Percentiles rank a stretch among this genome's conserved stretches.
These are phyloP conservation scores for Sphagnum contortum DNA, from an alignment of 225 moss, liverwort and hornwort species.

Conservation along the genomic window DNA sequence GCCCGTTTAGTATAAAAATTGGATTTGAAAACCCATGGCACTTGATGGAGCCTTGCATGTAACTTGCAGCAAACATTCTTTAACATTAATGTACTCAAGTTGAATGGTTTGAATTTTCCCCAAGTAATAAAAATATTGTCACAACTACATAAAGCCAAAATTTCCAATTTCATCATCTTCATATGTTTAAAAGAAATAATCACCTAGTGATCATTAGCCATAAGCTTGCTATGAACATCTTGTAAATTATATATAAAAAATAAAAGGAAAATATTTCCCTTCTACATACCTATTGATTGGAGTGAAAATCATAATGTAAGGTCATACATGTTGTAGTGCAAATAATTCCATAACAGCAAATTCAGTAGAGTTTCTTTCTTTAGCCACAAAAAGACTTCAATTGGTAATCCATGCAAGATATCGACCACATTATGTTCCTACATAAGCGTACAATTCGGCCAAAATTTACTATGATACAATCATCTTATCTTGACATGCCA, in stretches of 20 bases:
- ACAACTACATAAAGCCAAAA: conserved; percentile 51
- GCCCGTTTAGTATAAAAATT: conserved; percentile 99
- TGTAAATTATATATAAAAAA: no score
- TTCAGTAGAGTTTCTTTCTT: conserved; percentile 82
- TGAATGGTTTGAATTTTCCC: conserved; percentile 95
- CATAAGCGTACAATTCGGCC: no score
- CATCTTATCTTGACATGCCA: no score
- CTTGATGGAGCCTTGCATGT: conserved; percentile 84
- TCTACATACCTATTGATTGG: conserved; percentile 95
- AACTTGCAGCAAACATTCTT: conserved; percentile 89
- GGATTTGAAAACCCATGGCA: conserved; percentile 88
- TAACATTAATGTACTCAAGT: conserved; percentile 90
- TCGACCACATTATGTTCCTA: no score
- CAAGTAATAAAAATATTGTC: conserved; percentile 82
- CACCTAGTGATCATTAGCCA: no score
- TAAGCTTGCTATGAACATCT: no score
- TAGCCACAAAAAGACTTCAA: no score
- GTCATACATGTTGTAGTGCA: conserved; percentile 86
- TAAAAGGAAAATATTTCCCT: no score
- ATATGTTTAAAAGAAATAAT: no score
- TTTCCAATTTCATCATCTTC: conserved; percentile 12
- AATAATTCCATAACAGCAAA: conserved; percentile 78
- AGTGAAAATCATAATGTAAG: conserved; percentile 89
- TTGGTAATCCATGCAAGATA: no score
- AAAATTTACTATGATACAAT: no score